Conservation (phyloP, 2,329 filamentous ascomycete genomes). For the Waltergamsia citrina region DNA sequence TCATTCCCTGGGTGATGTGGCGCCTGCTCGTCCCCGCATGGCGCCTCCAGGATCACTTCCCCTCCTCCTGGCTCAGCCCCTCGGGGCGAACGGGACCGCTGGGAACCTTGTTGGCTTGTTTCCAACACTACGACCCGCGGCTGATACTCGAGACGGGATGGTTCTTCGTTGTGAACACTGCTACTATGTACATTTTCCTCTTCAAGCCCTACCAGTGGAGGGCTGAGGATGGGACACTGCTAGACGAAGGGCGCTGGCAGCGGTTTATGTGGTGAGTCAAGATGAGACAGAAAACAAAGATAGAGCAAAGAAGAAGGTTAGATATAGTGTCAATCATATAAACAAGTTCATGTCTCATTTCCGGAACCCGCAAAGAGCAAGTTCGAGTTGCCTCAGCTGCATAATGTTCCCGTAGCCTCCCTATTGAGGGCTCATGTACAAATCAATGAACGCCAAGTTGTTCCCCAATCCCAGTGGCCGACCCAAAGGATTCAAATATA, state of each 20-base stretch:
- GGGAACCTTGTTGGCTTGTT: not conserved
- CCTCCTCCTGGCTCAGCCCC: slow-evolving; percentile 2
- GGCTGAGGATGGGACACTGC: slow-evolving; percentile 36
- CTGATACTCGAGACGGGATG: slow-evolving; percentile 55
- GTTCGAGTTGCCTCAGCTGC: too few species aligned
- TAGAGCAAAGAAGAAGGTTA: not conserved
- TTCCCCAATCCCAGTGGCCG: too few species aligned
- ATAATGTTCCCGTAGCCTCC: too few species aligned
- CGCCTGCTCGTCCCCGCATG: slow-evolving; percentile 62
- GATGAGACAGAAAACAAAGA: not conserved
- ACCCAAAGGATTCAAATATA: too few species aligned
- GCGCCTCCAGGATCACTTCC: slow-evolving; percentile 8
- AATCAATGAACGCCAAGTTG: too few species aligned
- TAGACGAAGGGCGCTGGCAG: slow-evolving; percentile 52
- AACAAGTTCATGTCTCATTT: not conserved
- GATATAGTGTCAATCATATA: not conserved
- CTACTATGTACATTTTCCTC: slow-evolving; percentile 65
- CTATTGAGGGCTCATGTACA: too few species aligned
- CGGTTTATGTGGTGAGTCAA: slow-evolving; percentile 75
- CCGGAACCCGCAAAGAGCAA: not conserved
- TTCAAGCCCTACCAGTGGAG: slow-evolving; percentile 59
- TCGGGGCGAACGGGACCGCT: slow-evolving; percentile 13
- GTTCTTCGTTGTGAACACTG: slow-evolving; percentile 55
- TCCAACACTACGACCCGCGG: slow-evolving; percentile 30
- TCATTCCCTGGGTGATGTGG: slow-evolving; percentile 92